These are phyloP conservation scores for Escovopsis sp. DNA, from an alignment of 2,329 filamentous ascomycete species.

Conservation along the genomic window DNA sequence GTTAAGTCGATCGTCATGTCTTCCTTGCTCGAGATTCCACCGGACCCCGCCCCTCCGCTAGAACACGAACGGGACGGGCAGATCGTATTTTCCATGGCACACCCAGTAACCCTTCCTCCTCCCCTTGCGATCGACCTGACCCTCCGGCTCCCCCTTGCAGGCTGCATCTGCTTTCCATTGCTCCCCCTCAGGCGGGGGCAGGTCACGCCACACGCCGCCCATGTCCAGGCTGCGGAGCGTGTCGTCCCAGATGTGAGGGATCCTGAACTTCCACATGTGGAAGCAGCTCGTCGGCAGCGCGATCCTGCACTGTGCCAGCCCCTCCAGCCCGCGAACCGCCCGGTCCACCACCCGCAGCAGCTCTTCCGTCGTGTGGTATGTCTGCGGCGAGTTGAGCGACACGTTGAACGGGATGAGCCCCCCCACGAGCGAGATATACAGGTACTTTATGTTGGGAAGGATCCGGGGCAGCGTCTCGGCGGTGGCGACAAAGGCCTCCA, in stretches of 20 bases:
- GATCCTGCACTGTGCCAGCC: not conserved
- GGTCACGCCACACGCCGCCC: not conserved
- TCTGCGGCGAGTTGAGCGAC: not conserved
- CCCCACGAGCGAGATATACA: not conserved
- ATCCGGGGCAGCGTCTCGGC: not conserved
- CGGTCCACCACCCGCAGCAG: not conserved
- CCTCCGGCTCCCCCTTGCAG: no score
- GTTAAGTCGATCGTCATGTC: no score
- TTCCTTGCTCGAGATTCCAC: no score
- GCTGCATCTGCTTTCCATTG: not conserved
- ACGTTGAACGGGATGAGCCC: not conserved
- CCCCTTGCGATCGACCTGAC: no score
- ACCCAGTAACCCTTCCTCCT: not conserved
- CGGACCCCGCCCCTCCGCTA: no score
- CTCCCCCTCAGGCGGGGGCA: not conserved
- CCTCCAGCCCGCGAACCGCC: not conserved
- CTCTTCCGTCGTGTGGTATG: not conserved
- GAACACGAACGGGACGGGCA: not conserved
- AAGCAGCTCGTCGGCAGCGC: not conserved
- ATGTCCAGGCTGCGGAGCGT: not conserved
- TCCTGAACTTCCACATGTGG: not conserved
- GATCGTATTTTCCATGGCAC: not conserved
- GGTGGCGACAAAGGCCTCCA: not conserved
- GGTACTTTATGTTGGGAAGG: not conserved
- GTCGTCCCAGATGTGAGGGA: not conserved